Conservation (phyloP, 2,329 filamentous ascomycete genomes). For the Verticillium tricorpus region DNA sequence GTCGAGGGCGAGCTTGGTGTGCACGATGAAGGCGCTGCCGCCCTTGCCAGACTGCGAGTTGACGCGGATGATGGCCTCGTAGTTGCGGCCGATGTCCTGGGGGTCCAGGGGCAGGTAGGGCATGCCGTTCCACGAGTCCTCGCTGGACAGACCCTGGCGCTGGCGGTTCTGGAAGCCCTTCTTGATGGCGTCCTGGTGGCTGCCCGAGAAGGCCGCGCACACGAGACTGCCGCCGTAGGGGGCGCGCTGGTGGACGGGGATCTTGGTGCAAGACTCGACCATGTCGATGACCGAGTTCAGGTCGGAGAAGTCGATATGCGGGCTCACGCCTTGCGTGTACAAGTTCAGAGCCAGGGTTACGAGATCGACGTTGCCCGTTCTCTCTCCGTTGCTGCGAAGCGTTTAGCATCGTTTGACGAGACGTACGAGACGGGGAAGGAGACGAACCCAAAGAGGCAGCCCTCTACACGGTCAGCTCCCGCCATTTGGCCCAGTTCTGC, state of each 20-base stretch:
- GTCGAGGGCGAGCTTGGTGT: constrained; percentile 83
- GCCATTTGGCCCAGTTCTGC: constrained; percentile 95
- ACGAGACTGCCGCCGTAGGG: constrained; percentile 90
- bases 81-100: constrained; percentile 89
- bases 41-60: constrained; percentile 96
- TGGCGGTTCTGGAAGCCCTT: constrained; percentile 78
- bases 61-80: constrained; percentile 96
- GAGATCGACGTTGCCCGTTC: constrained; percentile 92
- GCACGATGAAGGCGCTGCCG: constrained; percentile 90
- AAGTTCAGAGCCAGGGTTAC: constrained; percentile 90
- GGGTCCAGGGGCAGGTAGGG: constrained; percentile 93
- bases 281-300: constrained; percentile 80
- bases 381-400: constrained; percentile 66
- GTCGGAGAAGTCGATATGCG: constrained; percentile 86
- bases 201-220: constrained; percentile 87
- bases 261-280: constrained; percentile 91
- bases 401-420: neutral
- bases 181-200: constrained; percentile 94
- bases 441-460: constrained; percentile 72
- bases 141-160: constrained; percentile 48
- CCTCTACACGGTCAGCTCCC: constrained; percentile 89
- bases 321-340: constrained; percentile 87
- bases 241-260: constrained; percentile 82
- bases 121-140: constrained; percentile 63
- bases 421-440: too few relatives aligned